Base-by-base conservation (phyloP, 2,329 filamentous ascomycete species). In the Fusarium pininemorale region DNA sequence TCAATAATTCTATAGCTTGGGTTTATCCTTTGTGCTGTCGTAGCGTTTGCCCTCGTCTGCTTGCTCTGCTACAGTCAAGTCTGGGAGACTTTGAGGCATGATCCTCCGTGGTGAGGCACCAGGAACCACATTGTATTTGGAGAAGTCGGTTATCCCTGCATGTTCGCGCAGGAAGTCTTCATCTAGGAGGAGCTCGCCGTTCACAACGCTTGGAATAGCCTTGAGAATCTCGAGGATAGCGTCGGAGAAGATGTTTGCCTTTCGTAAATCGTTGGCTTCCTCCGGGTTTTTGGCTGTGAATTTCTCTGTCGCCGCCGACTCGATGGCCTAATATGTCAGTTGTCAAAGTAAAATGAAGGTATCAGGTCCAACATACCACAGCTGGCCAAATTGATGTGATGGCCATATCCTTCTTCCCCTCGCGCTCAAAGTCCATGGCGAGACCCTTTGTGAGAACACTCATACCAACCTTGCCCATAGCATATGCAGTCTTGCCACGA, bases 331-430 rank as follows among this genome's bases (percentile, higher is more conserved):
- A 15, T 56, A 26, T 45, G 58, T 69, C 18, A 72, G 53, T 10
- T n/a, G 37, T 38, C 9, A 42, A n/a, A n/a, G 20, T 18, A 12
- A 28, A 22, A 18, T 37, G 15, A 30, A 14, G 20, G 12, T 20
- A 3, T 18, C 16, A 5, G 48, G 12, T 22, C 20, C 26, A 9
- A 51, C 90, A 75, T 83, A 93, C 92, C 37, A 87, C 88, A 8
- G 94, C 94, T 16, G 94, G 94, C 94, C 94, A 97, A 10, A 97
- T 88, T 74, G 92, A 93, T 0, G 92, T 94, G 63, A 96, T 91
- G 16, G 93, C 92, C 93, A 96, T 94, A 11, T 89, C 85, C 0
- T 78, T 83, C 75, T 89, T 87, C 0, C 88, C 90, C 75, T 95
- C 87, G 38, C 94, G 85, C 73, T 89, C 84, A 79, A 93, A 94